Base-by-base conservation (phyloP, 2,329 filamentous ascomycete genomes). In the Calonectria pteridis region DNA sequence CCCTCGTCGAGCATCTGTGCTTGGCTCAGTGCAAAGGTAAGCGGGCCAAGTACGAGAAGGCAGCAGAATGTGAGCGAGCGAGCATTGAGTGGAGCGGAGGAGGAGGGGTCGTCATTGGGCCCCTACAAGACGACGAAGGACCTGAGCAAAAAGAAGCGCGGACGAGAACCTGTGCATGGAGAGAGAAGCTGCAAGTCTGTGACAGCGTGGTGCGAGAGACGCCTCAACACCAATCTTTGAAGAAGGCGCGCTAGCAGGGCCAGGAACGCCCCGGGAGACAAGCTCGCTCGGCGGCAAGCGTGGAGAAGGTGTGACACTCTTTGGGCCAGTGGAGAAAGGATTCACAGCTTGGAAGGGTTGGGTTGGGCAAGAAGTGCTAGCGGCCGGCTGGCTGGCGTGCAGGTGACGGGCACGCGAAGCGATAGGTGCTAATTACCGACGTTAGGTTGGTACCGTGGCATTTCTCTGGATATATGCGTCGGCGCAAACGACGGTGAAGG, bases 211-310 rank as follows among this genome's bases (percentile, higher is more conserved):
- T 76, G 70, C 74, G 76, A 74, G 70, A 43, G 37, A 63, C 29
- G 68, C 66, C 63, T 73, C 69, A 64, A 69, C 71, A 71, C 77
- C 76, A 78, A 75, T 73, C 67, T 75, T 66, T 77, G 31, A 49
- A 31, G 63, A 69, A 68, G 69, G 72, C 68, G 71, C 69, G 71
- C 73, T 75, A 73, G 68, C 50, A 71, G 33, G 66, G 51, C 75
- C 75, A 78, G 77, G 77, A 78, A 74, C 73, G 69, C 72, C 77
- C 75, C 62, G 67, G 73, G 69, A 77, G 75, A 69, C 59, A 50
- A 67, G 65, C 73, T 72, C 72, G 69, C 68, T 69, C 69, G 77
- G 77, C 76, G 75, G 76, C 74, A 78, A 76, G 77, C 75, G 77
- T 76, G 76, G 77, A 76, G 77, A 78, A 70, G 63, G 31, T 66